Percentiles rank a stretch among this genome's conserved stretches.
Conservation (phyloP, 495 filamentous ascomycete genomes). For the Daldinia bambusicola region DNA sequence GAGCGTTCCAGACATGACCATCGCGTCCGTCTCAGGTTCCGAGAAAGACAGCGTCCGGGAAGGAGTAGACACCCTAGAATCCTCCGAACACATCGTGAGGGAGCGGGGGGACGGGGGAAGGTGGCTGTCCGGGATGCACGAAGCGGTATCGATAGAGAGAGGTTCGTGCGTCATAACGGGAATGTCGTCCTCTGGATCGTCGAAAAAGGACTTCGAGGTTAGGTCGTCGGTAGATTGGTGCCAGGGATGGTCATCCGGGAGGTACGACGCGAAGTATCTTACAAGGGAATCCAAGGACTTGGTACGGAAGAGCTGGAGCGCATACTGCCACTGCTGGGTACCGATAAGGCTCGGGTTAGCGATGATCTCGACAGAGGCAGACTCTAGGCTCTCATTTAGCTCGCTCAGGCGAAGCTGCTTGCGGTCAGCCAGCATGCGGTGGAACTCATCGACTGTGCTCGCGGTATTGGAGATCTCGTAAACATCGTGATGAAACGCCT, state of each 20-base stretch:
- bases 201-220: conserved; percentile 51
- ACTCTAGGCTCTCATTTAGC: conserved; percentile 59
- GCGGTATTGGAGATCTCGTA: conserved; percentile 58
- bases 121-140: conserved; percentile 42
- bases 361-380: conserved; percentile 62
- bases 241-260: conserved; percentile 57
- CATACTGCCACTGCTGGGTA: conserved; percentile 61
- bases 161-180: conserved; percentile 58
- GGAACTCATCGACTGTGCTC: conserved; percentile 55
- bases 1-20: conserved; percentile 41
- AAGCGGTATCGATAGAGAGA: conserved; percentile 44
- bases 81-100: conserved; percentile 60
- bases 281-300: conserved; percentile 63
- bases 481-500: conserved; percentile 50
- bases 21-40: conserved; percentile 54
- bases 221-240: conserved; percentile 41
- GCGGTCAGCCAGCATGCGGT: conserved; percentile 56
- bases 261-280: conserved; percentile 61
- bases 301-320: conserved; percentile 63
- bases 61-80: conserved; percentile 54
- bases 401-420: conserved; percentile 59
- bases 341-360: conserved; percentile 61
- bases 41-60: conserved; percentile 58
- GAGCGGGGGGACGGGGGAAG: conserved; percentile 60
- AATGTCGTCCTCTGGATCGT: conserved; percentile 48